Base-by-base conservation (phyloP, 257 asterid species). In the Jacaranda copaia region DNA sequence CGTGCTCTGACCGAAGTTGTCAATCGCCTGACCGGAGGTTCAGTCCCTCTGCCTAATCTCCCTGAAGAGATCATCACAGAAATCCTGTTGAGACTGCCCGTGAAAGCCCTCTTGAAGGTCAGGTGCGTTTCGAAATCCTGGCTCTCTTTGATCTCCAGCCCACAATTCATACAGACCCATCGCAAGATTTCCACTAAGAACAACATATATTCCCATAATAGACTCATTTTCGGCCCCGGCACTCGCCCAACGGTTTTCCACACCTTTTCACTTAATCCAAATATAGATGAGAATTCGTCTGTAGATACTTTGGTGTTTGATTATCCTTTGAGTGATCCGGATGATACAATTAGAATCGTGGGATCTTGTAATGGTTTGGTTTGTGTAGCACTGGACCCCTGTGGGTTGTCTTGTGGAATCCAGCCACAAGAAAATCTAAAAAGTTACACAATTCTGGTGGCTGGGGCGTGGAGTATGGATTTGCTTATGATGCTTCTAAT, bases 41-140 rank as follows among this genome's bases (percentile, higher is more conserved):
- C 74, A 25, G 3, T 14, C 25, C 73, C 73, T 48, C 25, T 68
- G 42, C 68, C 77, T 4, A 72, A 56, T 11, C 77, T 72, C 6
- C 58, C 79, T 43, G 42, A 8, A 15, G 85, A 81, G 19, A 66
- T 77, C 48, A 71, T 65, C 39, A 45, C 13, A 0, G 87, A 82
- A 57, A 77, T 80, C 59, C 48, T 85, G 57, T 43, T 25, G 32
- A 79, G 79, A 43, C 71, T 85, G 13, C 87, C 82, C 1, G 85
- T 77, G 46, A 85, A 82, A 14, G 32, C 76, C 25, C 87, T 82
- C 25, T 16, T 56, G 5, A 53, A 52, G 32, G 75, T 83, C 77
- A 80, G 69, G 74, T 80, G 70, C 70, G 84, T 75, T 14, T 62
- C 77, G 2, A 80, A 73, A 11, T 55, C 56, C 3, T 79, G 75